These are phyloP conservation scores for Erythrophleum ivorense DNA, from an alignment of 331 rosid species.

Conservation along the genomic window DNA sequence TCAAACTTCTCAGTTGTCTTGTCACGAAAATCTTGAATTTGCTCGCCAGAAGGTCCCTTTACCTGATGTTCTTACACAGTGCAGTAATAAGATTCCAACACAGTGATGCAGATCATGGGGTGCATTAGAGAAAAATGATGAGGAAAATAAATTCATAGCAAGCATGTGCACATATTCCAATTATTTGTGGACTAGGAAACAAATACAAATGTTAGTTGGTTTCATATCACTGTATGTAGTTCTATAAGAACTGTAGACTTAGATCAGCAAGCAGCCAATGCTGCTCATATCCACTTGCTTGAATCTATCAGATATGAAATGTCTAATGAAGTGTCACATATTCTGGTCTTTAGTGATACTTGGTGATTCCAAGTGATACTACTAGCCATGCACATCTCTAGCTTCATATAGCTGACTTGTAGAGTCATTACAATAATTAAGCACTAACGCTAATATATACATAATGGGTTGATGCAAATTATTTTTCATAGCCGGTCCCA, in stretches of 20 bases:
- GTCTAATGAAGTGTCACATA: background rate
- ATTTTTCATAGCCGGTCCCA: no score
- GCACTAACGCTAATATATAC: background rate
- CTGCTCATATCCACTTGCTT: background rate
- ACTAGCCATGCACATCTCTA: background rate
- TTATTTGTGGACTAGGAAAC: background rate
- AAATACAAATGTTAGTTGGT: background rate
- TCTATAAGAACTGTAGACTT: background rate
- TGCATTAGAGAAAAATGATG: background rate
- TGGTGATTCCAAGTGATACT: background rate
- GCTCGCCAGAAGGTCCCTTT: slow-evolving; percentile 84
- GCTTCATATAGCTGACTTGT: background rate
- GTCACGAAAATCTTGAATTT: slow-evolving; percentile 66
- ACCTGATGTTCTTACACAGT: slow-evolving; percentile 51
- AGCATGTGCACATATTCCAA: slow-evolving; percentile 4
- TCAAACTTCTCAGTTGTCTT: slow-evolving; percentile 63
- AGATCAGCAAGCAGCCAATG: background rate
- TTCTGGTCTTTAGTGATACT: background rate
- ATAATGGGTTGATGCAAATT: no score
- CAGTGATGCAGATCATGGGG: background rate
- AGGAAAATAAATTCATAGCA: background rate
- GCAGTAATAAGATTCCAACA: slow-evolving; percentile 2
- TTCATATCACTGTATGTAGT: background rate
- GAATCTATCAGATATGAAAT: background rate
- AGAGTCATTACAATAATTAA: background rate